phyloP scores from a whole-genome alignment of 2,329 filamentous ascomycete genomes.

The Colletotrichum orbiculare region DNA sequence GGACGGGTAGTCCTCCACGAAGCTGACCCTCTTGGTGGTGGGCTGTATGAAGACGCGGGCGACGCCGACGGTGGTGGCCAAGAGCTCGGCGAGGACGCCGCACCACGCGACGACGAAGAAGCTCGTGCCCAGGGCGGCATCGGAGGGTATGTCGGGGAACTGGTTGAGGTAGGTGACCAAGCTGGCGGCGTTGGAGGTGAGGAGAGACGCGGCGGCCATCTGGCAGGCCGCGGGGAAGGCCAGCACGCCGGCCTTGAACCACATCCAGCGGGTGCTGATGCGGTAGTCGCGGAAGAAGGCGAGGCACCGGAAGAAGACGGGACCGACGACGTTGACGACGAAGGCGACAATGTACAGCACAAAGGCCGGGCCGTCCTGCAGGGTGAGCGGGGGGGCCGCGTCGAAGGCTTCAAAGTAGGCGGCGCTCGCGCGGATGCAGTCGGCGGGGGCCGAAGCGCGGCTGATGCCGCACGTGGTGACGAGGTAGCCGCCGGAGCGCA shows the following conservation, averaged over 20 bases:
- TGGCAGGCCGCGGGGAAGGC: conserved; percentile 7
- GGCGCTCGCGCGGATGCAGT: conserved; percentile 15
- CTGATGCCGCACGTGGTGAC: background rate
- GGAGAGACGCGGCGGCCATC: background rate
- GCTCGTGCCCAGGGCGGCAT: background rate
- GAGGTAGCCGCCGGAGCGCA: conserved; percentile 12
- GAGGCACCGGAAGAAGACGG: background rate
- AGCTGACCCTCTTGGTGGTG: background rate
- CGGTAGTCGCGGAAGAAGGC: conserved; percentile 2
- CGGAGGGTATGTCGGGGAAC: background rate
- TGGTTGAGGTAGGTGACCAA: background rate
- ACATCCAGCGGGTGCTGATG: background rate
- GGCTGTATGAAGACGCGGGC: background rate
- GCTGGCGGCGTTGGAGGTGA: conserved; percentile 1
- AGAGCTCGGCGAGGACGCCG: conserved; percentile 9
- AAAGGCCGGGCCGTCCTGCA: conserved; percentile 3
- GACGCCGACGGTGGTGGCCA: background rate
- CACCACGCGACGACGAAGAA: conserved; percentile 18
- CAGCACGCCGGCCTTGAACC: conserved; percentile 3
- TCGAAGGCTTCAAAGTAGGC: conserved; percentile 8
- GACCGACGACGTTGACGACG: background rate
- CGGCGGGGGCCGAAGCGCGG: conserved; percentile 20
- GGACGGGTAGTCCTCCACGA: background rate
- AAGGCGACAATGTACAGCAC: conserved; percentile 1
- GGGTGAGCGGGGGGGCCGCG: background rate